These are phyloP conservation scores for Hyaloscypha bicolor DNA, from an alignment of 495 filamentous ascomycete genomes.

Conservation along the genomic window DNA sequence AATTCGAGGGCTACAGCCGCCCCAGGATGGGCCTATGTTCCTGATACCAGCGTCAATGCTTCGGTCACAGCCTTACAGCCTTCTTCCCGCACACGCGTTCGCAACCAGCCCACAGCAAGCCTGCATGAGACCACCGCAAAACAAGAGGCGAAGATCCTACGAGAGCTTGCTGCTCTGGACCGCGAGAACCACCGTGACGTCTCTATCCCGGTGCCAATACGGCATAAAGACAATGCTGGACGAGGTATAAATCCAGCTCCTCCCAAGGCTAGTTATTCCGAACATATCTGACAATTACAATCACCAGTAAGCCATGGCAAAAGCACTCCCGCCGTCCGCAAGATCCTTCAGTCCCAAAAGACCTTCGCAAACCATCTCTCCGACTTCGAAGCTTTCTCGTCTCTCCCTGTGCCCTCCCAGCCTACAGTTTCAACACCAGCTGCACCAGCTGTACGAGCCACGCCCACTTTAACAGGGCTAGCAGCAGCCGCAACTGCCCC, in stretches of 20 bases:
- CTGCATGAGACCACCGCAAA: constrained; percentile 67
- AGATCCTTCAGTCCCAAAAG: constrained; percentile 89
- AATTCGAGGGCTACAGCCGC: constrained; percentile 65
- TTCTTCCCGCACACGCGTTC: constrained; percentile 65
- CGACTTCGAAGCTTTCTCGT: constrained; percentile 77
- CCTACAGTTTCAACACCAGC: constrained; percentile 27
- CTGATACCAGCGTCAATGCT: constrained; percentile 67
- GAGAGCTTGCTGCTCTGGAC: constrained; percentile 80
- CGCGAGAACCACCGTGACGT: constrained; percentile 75
- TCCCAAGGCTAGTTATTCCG: not conserved
- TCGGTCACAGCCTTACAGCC: constrained; percentile 55
- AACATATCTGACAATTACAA: not conserved
- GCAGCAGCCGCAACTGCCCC: not conserved
- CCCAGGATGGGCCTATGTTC: constrained; percentile 88
- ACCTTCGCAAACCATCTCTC: constrained; percentile 89
- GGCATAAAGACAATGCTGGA: constrained; percentile 49
- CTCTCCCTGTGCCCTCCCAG: constrained; percentile 32
- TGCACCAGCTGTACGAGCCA: constrained; percentile 15
- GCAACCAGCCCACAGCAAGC: constrained; percentile 51
- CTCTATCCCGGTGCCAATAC: constrained; percentile 63
- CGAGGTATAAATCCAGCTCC: constrained; percentile 41
- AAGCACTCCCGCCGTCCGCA: constrained; percentile 78
- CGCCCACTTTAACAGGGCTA: not conserved
- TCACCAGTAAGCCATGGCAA: constrained; percentile 47
- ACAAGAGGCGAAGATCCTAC: constrained; percentile 74